Base-by-base conservation (phyloP, 352 stramenopile genomes). In the Elongisporangium anandrum region DNA sequence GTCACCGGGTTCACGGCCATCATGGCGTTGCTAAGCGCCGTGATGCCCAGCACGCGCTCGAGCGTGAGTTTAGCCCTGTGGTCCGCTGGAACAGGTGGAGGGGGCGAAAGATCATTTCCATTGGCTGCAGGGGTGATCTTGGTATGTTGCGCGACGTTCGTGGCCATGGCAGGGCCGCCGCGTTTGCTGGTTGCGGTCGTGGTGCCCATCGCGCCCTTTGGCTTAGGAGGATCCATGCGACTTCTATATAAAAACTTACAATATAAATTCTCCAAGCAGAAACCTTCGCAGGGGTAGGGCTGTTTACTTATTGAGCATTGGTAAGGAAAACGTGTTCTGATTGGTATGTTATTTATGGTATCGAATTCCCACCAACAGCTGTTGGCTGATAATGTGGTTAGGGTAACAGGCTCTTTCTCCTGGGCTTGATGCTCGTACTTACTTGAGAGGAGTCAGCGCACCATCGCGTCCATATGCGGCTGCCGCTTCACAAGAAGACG, bases 21-120 rank as follows among this genome's bases (percentile, higher is more conserved):
- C 72, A 85, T 83, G 8, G 78, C 70, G 50, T 95, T 95, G 64
- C 77, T 90, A 0, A 81, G 64, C 34, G 79, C 81, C 5, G 85
- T 93, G 12, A 93, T 61, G 16, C 85, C 85, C 54, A 95, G 60
- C 57, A 95, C 81, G 49, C 85, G 83, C 80, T 95, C 85, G 20
- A 95, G 66, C 34, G 82, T 92, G n/a, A 95, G 71, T 15, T 75
- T 75, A 16, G 77, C 75, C 49, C 68, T 73, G 3, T 63, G 22
- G n/a, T 45, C 54, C 54, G 22, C 39, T 48, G 56, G 50, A 17
- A 17, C 29, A 8, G 57, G n/a, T 23, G 20, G 17, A 19, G 19
- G 16, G 6, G 19, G n/a, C 8, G 26, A 38, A 9, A 9, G 6
- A 5, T 45, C 34, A 45, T 45, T 45, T 0, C 34, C 13, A 23